Evolutionary conservation across 2,329 filamentous ascomycete species (phyloP).

Genomic region (Trichophyton simii): DNA sequence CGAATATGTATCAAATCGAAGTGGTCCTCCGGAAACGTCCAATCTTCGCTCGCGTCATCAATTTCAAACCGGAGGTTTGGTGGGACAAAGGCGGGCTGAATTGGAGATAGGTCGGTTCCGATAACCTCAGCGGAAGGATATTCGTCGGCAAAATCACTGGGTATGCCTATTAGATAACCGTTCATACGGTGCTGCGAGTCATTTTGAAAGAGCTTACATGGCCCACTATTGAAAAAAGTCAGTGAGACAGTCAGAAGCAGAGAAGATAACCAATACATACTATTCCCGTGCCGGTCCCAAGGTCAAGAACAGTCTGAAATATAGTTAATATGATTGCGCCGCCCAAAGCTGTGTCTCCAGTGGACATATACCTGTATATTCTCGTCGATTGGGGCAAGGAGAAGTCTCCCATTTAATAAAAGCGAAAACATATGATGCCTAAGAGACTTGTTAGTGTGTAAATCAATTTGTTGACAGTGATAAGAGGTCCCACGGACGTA

Average conservation of each 20-base stretch:
- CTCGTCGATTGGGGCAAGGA: constrained; percentile 31
- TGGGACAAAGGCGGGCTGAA: constrained; percentile 49
- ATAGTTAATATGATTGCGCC: not conserved
- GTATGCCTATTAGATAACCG: constrained; percentile 1
- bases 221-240: constrained; percentile 4
- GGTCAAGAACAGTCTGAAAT: constrained; percentile 13
- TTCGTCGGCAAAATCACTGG: constrained; percentile 23
- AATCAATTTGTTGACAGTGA: not conserved
- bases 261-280: not conserved
- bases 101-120: constrained; percentile 51
- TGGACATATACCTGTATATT: constrained; percentile 4
- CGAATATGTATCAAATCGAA: constrained; percentile 44
- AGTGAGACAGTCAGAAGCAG: not conserved
- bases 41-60: constrained; percentile 49
- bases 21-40: constrained; percentile 36
- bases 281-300: constrained; percentile 15
- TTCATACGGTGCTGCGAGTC: not conserved
- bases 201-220: constrained; percentile 3
- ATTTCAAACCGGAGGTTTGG: constrained; percentile 58
- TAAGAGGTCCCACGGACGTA: constrained; percentile 1
- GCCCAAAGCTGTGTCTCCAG: not conserved
- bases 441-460: not conserved
- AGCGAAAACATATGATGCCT: constrained; percentile 36
- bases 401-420: constrained; percentile 34
- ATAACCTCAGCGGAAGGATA: constrained; percentile 44